Conservation (phyloP, 2,329 filamentous ascomycete genomes). For the Ascochyta pisi region DNA sequence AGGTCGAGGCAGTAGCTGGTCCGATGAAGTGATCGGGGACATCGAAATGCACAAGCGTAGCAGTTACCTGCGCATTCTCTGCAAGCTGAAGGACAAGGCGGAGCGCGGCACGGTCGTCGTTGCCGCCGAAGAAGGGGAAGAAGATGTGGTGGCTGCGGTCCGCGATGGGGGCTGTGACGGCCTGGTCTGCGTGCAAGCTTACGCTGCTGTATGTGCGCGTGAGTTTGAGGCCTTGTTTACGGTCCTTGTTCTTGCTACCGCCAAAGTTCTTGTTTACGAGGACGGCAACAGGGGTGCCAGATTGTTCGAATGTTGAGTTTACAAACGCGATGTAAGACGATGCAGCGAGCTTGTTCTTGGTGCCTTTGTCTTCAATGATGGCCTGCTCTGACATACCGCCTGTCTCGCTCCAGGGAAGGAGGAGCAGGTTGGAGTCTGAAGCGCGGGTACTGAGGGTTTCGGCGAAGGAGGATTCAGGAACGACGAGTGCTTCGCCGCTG, state of each 20-base stretch:
- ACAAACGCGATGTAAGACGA: constrained; percentile 76
- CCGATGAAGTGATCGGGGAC: constrained; percentile 33
- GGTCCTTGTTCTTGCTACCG: constrained; percentile 52
- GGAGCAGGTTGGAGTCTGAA: constrained; percentile 67
- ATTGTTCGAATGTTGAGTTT: constrained; percentile 67
- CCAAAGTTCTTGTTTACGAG: constrained; percentile 78
- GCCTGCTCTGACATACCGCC: constrained; percentile 75
- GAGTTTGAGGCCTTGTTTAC: constrained; percentile 31
- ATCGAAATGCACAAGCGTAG: constrained; percentile 72
- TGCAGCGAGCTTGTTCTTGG: constrained; percentile 65
- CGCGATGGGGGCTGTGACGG: constrained; percentile 62
- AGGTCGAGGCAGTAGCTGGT: constrained; percentile 7
- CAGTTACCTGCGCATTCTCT: constrained; percentile 78
- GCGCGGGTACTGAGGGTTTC: constrained; percentile 75
- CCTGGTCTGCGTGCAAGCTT: constrained; percentile 63
- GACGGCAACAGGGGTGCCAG: constrained; percentile 74
- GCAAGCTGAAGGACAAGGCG: constrained; percentile 84
- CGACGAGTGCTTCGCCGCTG: constrained; percentile 79
- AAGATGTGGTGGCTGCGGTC: constrained; percentile 84
- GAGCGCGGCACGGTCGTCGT: constrained; percentile 81
- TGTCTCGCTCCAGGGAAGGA: constrained; percentile 90
- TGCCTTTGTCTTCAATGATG: constrained; percentile 56
- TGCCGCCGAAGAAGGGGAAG: constrained; percentile 83
- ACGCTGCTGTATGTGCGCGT: constrained; percentile 41
- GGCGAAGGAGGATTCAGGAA: constrained; percentile 78